Evolutionary conservation across 441 rosid species (phyloP).

Genomic region (Bruguiera hainesii): DNA sequence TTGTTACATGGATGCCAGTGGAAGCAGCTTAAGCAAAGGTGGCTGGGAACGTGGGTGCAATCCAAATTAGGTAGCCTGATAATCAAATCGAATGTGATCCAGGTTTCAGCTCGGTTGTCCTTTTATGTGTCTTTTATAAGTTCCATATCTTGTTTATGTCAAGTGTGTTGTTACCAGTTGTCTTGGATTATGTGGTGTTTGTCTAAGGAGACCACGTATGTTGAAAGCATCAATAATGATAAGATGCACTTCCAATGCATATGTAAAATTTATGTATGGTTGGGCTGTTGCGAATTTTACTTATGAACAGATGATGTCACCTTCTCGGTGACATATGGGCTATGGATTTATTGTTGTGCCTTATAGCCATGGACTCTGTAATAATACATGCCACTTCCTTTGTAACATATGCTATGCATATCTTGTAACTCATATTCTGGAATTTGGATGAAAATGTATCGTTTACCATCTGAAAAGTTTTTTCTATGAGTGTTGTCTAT

Average conservation of each 20-base stretch:
- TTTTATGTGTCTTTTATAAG: constrained; percentile 23
- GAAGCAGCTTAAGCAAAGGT: not conserved
- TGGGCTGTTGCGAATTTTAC: too few species aligned
- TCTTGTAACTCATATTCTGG: too few species aligned
- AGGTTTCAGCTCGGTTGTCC: constrained; percentile 14
- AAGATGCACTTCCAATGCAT: constrained; percentile 13
- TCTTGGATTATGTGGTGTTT: constrained; percentile 9
- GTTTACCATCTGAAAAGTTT: too few species aligned
- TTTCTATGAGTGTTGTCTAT: too few species aligned
- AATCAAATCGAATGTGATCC: constrained; percentile 4
- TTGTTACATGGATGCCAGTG: not conserved
- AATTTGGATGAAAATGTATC: too few species aligned
- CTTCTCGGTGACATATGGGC: too few species aligned
- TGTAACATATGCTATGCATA: too few species aligned
- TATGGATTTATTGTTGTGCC: too few species aligned
- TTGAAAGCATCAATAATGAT: constrained; percentile 10
- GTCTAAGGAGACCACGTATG: constrained; percentile 1
- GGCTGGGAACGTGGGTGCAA: constrained; percentile 9
- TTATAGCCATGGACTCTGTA: too few species aligned
- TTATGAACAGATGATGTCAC: too few species aligned
- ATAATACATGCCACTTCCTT: too few species aligned
- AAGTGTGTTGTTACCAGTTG: constrained; percentile 12
- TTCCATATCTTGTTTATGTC: constrained; percentile 18
- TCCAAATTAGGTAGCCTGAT: not conserved
- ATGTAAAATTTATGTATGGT: not conserved